Evolutionary conservation across 306 rosid species (phyloP), one percentile per base, ranked within the genome.

Genomic region (Aeschynomene evenia): DNA sequence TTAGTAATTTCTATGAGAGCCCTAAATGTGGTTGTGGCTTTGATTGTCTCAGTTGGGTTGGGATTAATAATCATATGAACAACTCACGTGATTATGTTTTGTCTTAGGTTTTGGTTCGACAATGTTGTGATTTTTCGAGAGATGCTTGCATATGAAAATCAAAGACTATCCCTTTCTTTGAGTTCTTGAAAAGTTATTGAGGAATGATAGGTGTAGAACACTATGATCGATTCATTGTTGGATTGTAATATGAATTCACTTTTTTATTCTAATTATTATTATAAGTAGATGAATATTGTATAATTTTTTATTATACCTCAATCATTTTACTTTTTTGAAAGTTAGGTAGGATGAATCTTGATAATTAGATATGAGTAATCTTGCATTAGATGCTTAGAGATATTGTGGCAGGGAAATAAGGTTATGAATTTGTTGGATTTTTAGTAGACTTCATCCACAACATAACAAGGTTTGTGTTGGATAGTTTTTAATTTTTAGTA

Each of bases 11-110:
- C 49, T 15, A 9, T 0, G 88, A 85, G 76, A 72, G 83, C 9
- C 84, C 89, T 7, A 69, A 75, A 29, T 84, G 88, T 69, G 86
- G 91, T 3, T 82, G 95, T 28, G 86, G 89, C 16, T 82, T 86
- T 68, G 89, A 88, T 57, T 88, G 89, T 73, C 80, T 76, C n/a
- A 53, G 22, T 59, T 51, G 24, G 39, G n/a, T 20, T 37, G 11
- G 9, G 19, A 6, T 45, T 45, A 15, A 31, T 45, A 15, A 31
- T 18, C 59, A 4, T 28, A 66, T 52, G 43, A 81, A 48, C 42
- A 19, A 31, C 21, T 48, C 77, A 7, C 45, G 13, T 16, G 71
- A 19, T 62, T 49, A 67, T 39, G 37, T 72, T 52, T 61, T 39
- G 0, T 67, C 79, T 13, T 60, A n/a, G n/a, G n/a, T n/a, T n/a